Base-by-base conservation (phyloP, 2,329 filamentous ascomycete genomes). In the Ilyonectria destructans region DNA sequence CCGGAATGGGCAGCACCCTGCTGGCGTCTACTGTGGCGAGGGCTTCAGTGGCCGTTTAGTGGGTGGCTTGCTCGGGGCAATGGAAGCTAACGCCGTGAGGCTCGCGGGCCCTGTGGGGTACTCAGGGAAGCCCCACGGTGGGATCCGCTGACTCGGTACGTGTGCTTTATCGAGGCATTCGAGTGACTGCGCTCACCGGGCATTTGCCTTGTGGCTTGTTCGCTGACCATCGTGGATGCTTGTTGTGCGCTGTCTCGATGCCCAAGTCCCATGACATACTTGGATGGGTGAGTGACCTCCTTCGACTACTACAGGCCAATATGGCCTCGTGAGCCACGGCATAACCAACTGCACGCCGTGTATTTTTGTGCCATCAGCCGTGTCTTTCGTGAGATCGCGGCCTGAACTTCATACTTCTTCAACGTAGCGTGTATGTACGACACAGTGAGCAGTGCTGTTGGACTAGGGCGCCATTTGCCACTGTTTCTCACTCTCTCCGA, bases 31-130 rank as follows among this genome's bases (percentile, higher is more conserved):
- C 52, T 51, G 45, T 33, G 29, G 19, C 54, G 58, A 31, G 46
- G 49, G 46, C 37, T 15, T 45, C 35, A 29, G 46, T n/a, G 35
- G n/a, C 48, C 29, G 63, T 61, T 64, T 35, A 59, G 62, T 59
- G 59, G 59, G 29, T 48, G 60, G 19, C 29, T 49, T 12, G 46
- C 45, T 70, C 74, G 74, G 74, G 67, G 74, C 61, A 75, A 76
- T 74, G 74, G 74, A 75, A 71, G 68, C 71, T 67, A 72, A 58
- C 49, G 37, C 33, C 51, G 56, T 65, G 62, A 62, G 70, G 63
- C 61, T 69, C 40, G 63, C 29, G 54, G 33, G 26, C 43, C 33
- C 48, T 66, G 51, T 58, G 60, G 52, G 56, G 66, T 48, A 65
- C 23, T 52, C 40, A 45, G 17, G 17, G 52, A 29, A 45, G 51